Evolutionary conservation across 345 rosid genomes (phyloP).

Genomic region (Syzygium grande): DNA sequence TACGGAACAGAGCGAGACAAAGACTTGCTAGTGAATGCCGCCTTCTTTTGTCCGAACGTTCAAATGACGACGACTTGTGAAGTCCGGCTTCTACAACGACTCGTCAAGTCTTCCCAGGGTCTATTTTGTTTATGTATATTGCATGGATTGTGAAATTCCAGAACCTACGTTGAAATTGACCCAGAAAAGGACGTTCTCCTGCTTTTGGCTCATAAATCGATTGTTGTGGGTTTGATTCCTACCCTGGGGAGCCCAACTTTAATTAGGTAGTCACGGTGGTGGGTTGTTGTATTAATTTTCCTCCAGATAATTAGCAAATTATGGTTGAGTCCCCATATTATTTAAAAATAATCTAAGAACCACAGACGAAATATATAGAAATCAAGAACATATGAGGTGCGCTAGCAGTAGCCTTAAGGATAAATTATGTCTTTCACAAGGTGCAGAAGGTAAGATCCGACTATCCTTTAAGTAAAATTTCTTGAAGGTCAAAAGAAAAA

Average conservation of each 20-base stretch:
- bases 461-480: background rate
- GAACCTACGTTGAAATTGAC: too few species aligned
- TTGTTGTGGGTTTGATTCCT: background rate
- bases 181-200: too few species aligned
- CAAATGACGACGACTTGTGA: background rate
- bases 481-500: background rate
- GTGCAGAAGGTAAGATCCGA: background rate
- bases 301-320: background rate
- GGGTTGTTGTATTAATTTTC: background rate
- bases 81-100: background rate
- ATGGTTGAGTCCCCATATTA: rapidly evolving
- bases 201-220: background rate
- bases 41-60: background rate
- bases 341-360: background rate
- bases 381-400: background rate
- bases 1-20: too few species aligned
- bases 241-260: background rate
- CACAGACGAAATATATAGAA: background rate
- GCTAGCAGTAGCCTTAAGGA: too few species aligned
- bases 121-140: background rate
- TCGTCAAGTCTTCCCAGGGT: background rate
- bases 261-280: background rate
- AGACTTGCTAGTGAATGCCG: background rate
- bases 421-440: too few species aligned
- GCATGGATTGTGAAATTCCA: too few species aligned